A percentile compares a stretch with the other conserved stretches of the same genome.
These are phyloP conservation scores for Rhodotorula sp. DNA, from an alignment of 1,284 basidiomycete species.

Conservation along the genomic window DNA sequence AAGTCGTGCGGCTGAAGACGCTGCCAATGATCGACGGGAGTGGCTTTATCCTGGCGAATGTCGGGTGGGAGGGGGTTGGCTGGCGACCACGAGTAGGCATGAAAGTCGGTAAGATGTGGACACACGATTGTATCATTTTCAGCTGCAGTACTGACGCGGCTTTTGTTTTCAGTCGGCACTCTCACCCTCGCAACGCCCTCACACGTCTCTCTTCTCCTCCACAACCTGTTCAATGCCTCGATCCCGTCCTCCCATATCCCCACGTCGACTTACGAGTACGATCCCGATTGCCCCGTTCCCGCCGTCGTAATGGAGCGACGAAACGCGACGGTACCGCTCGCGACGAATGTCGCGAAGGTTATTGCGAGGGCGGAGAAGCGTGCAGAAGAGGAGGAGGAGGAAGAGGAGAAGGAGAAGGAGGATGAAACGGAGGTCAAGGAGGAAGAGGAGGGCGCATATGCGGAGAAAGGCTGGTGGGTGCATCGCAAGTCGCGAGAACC, in stretches of 20 bases:
- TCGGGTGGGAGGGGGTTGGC: conserved; percentile 77
- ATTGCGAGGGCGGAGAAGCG: conserved; percentile 43
- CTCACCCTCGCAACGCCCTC: conserved; percentile 90
- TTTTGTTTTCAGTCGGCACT: conserved; percentile 64
- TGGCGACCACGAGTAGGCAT: conserved; percentile 88
- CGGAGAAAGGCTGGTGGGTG: conserved; percentile 69
- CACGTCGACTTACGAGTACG: conserved; percentile 76
- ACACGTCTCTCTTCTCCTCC: conserved; percentile 86
- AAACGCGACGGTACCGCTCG: conserved; percentile 8
- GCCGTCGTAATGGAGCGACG: conserved; percentile 26
- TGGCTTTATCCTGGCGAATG: conserved; percentile 74
- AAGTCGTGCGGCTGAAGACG: conserved; percentile 25
- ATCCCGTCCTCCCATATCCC: conserved; percentile 92
- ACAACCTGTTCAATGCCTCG: conserved; percentile 94
- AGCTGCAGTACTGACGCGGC: conserved; percentile 10
- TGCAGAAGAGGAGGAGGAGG: conserved; percentile 29
- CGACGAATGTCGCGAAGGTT: conserved; percentile 26
- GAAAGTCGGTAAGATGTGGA: conserved; percentile 72
- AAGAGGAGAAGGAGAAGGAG: conserved; percentile 26
- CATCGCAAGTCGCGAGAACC: conserved; percentile 66
- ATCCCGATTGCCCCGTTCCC: conserved; percentile 58
- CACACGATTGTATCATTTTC: neutral
- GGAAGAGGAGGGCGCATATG: conserved; percentile 44
- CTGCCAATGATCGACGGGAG: conserved; percentile 63
- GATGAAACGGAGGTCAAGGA: conserved; percentile 13